Evolutionary conservation across 1,284 basidiomycete genomes (phyloP).

Genomic region (Cutaneotrichosporon cutaneum): DNA sequence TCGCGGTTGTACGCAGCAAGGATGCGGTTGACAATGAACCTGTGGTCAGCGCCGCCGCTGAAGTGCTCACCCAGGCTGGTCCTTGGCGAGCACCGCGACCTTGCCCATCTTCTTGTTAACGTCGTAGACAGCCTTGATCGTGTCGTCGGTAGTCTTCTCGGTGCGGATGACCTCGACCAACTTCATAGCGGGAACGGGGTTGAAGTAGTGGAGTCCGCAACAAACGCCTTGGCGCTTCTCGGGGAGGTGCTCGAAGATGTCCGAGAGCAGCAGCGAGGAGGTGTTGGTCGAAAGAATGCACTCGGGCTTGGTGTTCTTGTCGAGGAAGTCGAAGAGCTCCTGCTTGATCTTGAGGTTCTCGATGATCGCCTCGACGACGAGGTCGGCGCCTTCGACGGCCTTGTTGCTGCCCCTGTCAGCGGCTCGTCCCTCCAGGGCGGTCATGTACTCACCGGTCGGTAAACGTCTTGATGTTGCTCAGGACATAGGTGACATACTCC

Average conservation of each 20-base stretch:
- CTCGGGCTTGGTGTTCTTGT: constrained; percentile 43
- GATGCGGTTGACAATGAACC: constrained; percentile 59
- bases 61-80: constrained; percentile 54
- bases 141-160: constrained; percentile 55
- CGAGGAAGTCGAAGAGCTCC: constrained; percentile 58
- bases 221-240: constrained; percentile 50
- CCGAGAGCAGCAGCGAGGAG: constrained; percentile 56
- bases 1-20: constrained; percentile 59
- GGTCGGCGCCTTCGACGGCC: constrained; percentile 56
- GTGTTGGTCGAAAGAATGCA: constrained; percentile 60
- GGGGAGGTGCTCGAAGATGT: constrained; percentile 53
- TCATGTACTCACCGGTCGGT: constrained; percentile 53
- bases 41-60: neutral
- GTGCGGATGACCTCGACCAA: constrained; percentile 60
- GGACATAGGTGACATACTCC: constrained; percentile 46
- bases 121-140: constrained; percentile 55
- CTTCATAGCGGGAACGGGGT: constrained; percentile 58
- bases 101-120: constrained; percentile 58
- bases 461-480: constrained; percentile 56
- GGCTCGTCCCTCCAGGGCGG: neutral
- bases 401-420: constrained; percentile 37
- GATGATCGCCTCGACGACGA: constrained; percentile 62
- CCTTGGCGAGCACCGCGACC: constrained; percentile 58
- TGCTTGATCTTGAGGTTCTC: constrained; percentile 60
- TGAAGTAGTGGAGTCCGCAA: constrained; percentile 60